Base-by-base conservation (phyloP, 345 rosid species). In the Linum lewisii region DNA sequence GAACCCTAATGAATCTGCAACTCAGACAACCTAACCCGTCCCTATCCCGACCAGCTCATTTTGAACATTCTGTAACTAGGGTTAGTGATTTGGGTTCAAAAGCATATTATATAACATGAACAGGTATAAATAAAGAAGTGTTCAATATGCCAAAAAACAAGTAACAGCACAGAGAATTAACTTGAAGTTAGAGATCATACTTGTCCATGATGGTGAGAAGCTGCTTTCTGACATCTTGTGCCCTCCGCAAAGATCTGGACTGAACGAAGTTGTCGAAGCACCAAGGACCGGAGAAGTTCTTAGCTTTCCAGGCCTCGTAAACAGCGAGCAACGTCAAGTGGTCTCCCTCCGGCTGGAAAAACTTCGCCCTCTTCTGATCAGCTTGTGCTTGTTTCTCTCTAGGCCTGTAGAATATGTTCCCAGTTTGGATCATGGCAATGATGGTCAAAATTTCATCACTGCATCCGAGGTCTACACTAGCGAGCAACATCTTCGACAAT, bases 301-400 rank as follows among this genome's bases (percentile, higher is more conserved):
- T 84, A 0, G 84, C 88, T 73, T 86, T 91, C 98, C 98, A 91
- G 36, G 92, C 95, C 73, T 88, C 95, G 32, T 91, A 91, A 0
- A 88, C 88, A 18, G 96, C 96, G 53, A 91, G 90, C 56, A 86
- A 74, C n/a, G 96, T 92, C 82, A 92, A 69, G 71, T 88, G 95
- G 71, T 88, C 98, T 51, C 96, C 98, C 78, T 84, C 88, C 0
- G 88, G 88, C 81, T 82, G 93, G 77, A 88, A 83, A 81, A 88
- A 88, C 66, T 86, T 88, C 49, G 96, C 95, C 65, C 84, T 79
- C 78, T 86, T 92, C 72, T 84, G 90, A 74, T 92, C 98, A 51
- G 93, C 98, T 69, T 83, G 96, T 44, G 96, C 92, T 84, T 84
- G 98, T 62, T 91, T 91, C 58, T 84, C 96, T 72, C 95, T 81